A percentile compares a stretch with the other conserved stretches of the same genome.
phyloP scores from a whole-genome alignment of 2,329 filamentous ascomycete species.

The Didymella glomerata region DNA sequence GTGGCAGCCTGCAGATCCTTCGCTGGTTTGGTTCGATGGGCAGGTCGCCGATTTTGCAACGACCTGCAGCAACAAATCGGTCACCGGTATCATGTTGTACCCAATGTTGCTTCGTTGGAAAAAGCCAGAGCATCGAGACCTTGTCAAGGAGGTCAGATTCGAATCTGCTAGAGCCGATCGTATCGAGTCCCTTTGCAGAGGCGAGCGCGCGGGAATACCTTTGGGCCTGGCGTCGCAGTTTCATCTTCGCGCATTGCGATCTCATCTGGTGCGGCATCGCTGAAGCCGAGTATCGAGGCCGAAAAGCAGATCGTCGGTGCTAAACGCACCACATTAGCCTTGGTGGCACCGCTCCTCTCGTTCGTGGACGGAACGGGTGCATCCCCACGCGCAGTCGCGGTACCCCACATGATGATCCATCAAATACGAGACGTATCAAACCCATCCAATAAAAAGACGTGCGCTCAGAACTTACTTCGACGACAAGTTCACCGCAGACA shows the following conservation, averaged over 20 bases:
- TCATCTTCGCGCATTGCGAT: conserved; percentile 27
- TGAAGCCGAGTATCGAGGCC: neutral
- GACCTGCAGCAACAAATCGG: conserved; percentile 36
- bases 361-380: neutral
- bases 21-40: conserved; percentile 34
- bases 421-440: neutral
- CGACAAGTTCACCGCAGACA: neutral
- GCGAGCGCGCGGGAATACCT: conserved; percentile 30
- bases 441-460: neutral
- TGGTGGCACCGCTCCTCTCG: neutral
- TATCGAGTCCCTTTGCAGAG: conserved; percentile 27
- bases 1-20: conserved; percentile 40
- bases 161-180: conserved; percentile 16
- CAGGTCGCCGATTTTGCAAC: conserved; percentile 36
- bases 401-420: conserved; percentile 11
- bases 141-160: conserved; percentile 33
- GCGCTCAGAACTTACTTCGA: neutral
- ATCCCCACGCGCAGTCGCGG: neutral
- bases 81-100: conserved; percentile 31
- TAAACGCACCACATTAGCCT: neutral
- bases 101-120: conserved; percentile 38
- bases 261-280: conserved; percentile 23
- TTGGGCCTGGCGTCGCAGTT: conserved; percentile 40
- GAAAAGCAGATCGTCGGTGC: neutral
- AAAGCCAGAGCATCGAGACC: conserved; percentile 34